Base-by-base conservation (phyloP, 106 monocot species). In the Hemerocallis citrina region DNA sequence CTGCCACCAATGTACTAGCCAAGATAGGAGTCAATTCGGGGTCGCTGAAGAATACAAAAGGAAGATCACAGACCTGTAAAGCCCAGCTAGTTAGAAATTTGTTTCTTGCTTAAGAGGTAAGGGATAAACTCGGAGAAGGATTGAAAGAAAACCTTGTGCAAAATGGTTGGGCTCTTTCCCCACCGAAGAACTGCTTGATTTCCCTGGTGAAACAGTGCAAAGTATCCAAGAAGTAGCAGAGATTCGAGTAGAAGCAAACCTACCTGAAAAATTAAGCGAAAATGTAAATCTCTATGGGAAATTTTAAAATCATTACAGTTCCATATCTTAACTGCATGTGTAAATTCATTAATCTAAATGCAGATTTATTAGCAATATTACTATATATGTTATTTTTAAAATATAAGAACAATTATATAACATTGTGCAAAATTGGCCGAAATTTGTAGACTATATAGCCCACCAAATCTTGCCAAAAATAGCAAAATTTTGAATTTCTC, bases 151-250 rank as follows among this genome's bases (percentile, higher is more conserved):
- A 87, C 95, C 83, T 95, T 95, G 67, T 95, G 95, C 58, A 95
- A 81, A 68, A 95, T 95, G 19, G 95, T 95, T 34, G 95, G 95
- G 52, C 78, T 84, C 76, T 95, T 95, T 54, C 95, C 95, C 95
- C 95, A 95, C 14, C 86, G 73, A 74, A 95, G 95, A 70, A 95
- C 95, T 35, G 83, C 90, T 81, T 90, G 95, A 73, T 95, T 95
- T 62, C 71, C 95, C 29, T 78, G 43, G 75, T 90, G 90, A 68
- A 90, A 84, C 42, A 95, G 66, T 47, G 90, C 69, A 55, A 95
- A 95, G 61, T 84, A 90, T 37, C 90, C 72, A 47, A 95, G 81
- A 73, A 95, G 90, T 41, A 84, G 54, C 1, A 95, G 67, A 19
- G 86, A 83, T 68, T 95, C 95, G 57, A 95, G 59, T 30, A 95